Conservation (phyloP, 2,329 filamentous ascomycete species). For the Pyricularia sp. region DNA sequence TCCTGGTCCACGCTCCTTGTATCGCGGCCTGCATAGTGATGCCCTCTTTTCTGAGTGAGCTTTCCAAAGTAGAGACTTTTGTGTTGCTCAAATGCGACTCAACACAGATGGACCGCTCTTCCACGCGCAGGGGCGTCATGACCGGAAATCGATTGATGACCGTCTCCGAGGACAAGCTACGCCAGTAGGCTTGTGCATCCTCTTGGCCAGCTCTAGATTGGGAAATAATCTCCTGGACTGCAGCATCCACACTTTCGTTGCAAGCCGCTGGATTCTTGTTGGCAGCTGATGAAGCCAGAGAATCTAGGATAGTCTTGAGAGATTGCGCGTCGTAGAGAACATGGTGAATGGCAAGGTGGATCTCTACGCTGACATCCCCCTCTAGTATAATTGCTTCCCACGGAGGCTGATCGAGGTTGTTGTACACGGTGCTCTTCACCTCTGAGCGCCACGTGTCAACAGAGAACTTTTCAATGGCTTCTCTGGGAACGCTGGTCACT, state of each 20-base stretch:
- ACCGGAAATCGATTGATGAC: slow-evolving; percentile 66
- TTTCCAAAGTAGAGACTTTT: slow-evolving; percentile 38
- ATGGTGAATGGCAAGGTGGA: slow-evolving; percentile 58
- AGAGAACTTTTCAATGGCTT: slow-evolving; percentile 15
- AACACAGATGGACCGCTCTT: slow-evolving; percentile 21
- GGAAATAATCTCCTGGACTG: slow-evolving; percentile 32
- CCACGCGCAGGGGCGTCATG: slow-evolving; percentile 52
- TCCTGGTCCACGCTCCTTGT: slow-evolving; percentile 67
- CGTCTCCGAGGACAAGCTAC: slow-evolving; percentile 36
- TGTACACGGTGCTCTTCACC: slow-evolving; percentile 22
- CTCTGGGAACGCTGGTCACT: slow-evolving; percentile 7
- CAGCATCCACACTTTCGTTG: slow-evolving; percentile 17
- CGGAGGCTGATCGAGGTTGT: slow-evolving; percentile 41
- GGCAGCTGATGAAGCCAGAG: slow-evolving; percentile 32
- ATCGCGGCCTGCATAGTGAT: slow-evolving; percentile 68
- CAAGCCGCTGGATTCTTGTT: slow-evolving; percentile 11
- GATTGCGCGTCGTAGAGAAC: slow-evolving; percentile 80
- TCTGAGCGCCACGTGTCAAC: slow-evolving; percentile 27
- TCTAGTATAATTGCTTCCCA: slow-evolving; percentile 52
- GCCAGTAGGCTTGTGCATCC: slow-evolving; percentile 52
- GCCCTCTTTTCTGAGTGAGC: slow-evolving; percentile 44
- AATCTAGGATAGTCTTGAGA: slow-evolving; percentile 52
- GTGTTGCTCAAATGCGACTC: slow-evolving; percentile 27
- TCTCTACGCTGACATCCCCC: slow-evolving; percentile 12
- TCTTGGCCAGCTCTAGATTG: slow-evolving; percentile 19